Conservation (phyloP, 148 eudicot species). For the Vaccinium vitisidaea region DNA sequence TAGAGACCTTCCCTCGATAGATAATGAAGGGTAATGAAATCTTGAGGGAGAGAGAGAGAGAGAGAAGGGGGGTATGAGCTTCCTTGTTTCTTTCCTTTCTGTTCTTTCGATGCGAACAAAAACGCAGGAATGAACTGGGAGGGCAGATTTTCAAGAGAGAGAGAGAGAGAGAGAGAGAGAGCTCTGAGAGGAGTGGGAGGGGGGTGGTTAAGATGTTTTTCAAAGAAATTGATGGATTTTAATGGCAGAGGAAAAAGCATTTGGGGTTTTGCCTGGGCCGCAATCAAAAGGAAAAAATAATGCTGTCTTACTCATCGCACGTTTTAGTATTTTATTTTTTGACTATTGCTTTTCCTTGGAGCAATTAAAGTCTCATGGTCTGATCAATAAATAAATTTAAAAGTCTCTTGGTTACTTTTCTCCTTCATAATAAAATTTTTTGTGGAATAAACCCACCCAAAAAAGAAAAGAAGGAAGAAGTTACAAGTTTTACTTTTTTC, state of each 20-base stretch:
- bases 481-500: no score
- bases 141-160: constrained; percentile 19
- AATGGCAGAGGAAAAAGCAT: constrained; percentile 6
- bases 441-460: no score
- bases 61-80: background rate
- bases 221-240: constrained; percentile 10
- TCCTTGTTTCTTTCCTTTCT: background rate
- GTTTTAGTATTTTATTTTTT: no score
- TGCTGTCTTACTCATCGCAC: constrained; percentile 24
- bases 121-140: constrained; percentile 23
- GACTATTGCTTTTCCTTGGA: no score
- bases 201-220: constrained; percentile 2
- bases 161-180: background rate
- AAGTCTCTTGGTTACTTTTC: no score
- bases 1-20: background rate
- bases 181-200: background rate
- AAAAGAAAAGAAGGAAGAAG: no score
- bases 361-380: no score
- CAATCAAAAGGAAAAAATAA: constrained; percentile 17
- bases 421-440: no score
- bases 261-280: constrained; percentile 10
- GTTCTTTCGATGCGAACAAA: constrained; percentile 14
- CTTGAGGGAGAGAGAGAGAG: background rate
- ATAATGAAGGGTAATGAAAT: constrained; percentile 11
- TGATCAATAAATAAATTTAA: no score